Evolutionary conservation across 1,284 basidiomycete species (phyloP).

Genomic region (Fomitopsis pinicola): DNA sequence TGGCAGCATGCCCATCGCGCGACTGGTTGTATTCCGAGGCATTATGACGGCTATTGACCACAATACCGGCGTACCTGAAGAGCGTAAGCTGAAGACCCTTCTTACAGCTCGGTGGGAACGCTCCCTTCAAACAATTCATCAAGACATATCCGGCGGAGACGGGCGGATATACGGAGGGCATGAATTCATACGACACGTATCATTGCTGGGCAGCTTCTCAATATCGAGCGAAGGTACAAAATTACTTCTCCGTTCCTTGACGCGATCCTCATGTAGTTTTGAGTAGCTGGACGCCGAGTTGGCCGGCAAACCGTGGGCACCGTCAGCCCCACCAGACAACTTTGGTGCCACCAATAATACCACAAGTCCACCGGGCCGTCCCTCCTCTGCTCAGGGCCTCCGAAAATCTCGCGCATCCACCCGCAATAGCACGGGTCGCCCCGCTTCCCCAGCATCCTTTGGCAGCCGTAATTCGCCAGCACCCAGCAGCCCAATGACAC

Average conservation of each 20-base stretch:
- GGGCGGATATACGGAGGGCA: constrained; percentile 71
- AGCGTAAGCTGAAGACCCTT: not conserved
- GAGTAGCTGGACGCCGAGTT: constrained; percentile 65
- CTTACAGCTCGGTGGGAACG: constrained; percentile 78
- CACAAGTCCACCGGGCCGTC: constrained; percentile 43
- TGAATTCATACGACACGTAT: constrained; percentile 78
- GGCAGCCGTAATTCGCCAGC: constrained; percentile 40
- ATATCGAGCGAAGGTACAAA: constrained; percentile 83
- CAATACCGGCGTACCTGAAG: not conserved
- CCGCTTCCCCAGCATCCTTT: constrained; percentile 47
- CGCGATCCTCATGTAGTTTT: not conserved
- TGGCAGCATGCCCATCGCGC: not conserved
- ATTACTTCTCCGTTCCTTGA: constrained; percentile 2
- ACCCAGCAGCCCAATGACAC: constrained; percentile 26
- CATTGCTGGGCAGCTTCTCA: constrained; percentile 90
- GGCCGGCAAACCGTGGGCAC: constrained; percentile 68
- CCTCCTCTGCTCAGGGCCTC: constrained; percentile 67
- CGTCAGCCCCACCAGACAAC: constrained; percentile 56
- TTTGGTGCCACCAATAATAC: constrained; percentile 29
- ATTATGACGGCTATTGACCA: not conserved
- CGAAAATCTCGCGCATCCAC: constrained; percentile 71
- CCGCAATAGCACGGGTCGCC: constrained; percentile 45
- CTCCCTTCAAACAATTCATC: constrained; percentile 76
- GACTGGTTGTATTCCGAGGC: not conserved
- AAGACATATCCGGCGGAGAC: constrained; percentile 68